Evolutionary conservation across 2,329 filamentous ascomycete species (phyloP).

Genomic region (Xylaria polymorpha): DNA sequence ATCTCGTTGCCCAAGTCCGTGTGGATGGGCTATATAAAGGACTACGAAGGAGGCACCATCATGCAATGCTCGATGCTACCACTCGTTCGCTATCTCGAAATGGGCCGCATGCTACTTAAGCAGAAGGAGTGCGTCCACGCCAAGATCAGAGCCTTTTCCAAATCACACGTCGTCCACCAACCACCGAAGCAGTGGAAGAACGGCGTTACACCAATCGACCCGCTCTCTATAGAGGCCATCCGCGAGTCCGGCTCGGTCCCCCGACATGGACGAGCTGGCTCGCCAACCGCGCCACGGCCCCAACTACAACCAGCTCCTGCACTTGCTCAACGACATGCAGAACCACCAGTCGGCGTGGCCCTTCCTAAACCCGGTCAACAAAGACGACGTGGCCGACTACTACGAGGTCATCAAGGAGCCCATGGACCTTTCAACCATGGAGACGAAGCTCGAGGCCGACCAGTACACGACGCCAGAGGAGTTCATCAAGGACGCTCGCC

Average conservation of each 20-base stretch:
- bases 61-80: constrained; percentile 99
- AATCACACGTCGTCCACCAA: constrained; percentile 85
- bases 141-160: constrained; percentile 92
- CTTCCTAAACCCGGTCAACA: constrained; percentile 92
- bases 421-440: constrained; percentile 97
- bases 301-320: constrained; percentile 93
- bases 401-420: constrained; percentile 98
- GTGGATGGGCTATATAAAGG: constrained; percentile 99
- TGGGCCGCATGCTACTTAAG: constrained; percentile 92
- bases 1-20: constrained; percentile 89
- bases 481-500: constrained; percentile 86
- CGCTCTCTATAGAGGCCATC: constrained; percentile 87
- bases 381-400: constrained; percentile 97
- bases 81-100: constrained; percentile 91
- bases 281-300: constrained; percentile 95
- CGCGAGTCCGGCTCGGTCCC: constrained; percentile 93
- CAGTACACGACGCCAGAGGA: constrained; percentile 92
- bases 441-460: constrained; percentile 92
- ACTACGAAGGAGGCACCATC: constrained; percentile 98
- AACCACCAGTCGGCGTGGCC: constrained; percentile 95
- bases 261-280: constrained; percentile 96
- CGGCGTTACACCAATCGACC: constrained; percentile 79
- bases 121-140: constrained; percentile 96
- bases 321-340: constrained; percentile 93
- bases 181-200: constrained; percentile 89